Evolutionary conservation across 805 yeast genomes (phyloP), one percentile per base, ranked within the genome.

Genomic region (Candida silvatica): DNA sequence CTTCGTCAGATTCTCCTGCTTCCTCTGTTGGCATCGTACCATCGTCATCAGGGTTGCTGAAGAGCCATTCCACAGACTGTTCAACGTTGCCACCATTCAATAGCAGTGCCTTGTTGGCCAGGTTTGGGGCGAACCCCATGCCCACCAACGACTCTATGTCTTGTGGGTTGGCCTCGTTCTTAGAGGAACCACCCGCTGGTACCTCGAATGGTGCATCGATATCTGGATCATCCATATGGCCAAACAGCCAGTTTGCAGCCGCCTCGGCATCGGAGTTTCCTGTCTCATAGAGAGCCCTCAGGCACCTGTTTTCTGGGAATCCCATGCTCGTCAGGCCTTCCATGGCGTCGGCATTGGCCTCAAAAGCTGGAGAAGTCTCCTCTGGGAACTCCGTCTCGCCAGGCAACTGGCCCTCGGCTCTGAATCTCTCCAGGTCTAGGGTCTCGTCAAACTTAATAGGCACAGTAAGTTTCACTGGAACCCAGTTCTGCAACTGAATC

Each of bases 181-280:
- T 58, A 3, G 62, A 50, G n/a, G 40, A 38, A 15, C 24, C 20
- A 20, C 27, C 8, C 5, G 31, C 27, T 6, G 64, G 60, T 2
- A 58, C 48, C 2, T 44, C 58, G 17, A 81, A 65, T 1, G 84
- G 80, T 5, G 59, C 74, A 52, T 88, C 94, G 29, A 88, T 70
- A 47, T 74, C 81, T 1, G 77, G 52, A 54, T 85, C 96, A 17
- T 88, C 97, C 79, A 86, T 74, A 50, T 88, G 95, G 16, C 71
- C 81, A 50, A 92, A 80, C 5, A 92, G 53, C 95, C 97, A 85
- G 46, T 85, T 83, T 82, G 83, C 77, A 0, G 97, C 95, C 5
- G 67, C 67, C 43, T 90, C 97, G 0, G 52, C 42, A 29, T 56
- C 61, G 0, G 56, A 44, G 46, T 87, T 87, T 0, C 86, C 90